Percentiles rank a stretch among this genome's conserved stretches.
These are phyloP conservation scores for Geotrichum europaeum DNA, from an alignment of 1,139 yeast species.

Conservation along the genomic window DNA sequence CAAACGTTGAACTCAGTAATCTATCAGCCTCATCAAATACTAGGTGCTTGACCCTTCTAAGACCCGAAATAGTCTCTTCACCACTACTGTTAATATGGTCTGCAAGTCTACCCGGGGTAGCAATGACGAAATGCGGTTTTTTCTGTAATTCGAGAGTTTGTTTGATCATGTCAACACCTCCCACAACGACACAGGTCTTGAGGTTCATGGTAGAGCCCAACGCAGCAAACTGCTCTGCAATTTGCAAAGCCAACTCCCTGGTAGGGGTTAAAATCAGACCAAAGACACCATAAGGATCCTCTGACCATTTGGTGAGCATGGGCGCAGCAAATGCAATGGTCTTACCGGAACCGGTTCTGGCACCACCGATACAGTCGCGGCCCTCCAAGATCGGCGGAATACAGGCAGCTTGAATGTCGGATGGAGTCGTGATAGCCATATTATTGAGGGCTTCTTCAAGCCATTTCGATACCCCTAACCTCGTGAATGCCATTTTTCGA, in stretches of 20 bases:
- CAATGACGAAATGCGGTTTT: slow-evolving; percentile 89
- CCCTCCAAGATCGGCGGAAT: slow-evolving; percentile 81
- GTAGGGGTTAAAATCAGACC: slow-evolving; percentile 92
- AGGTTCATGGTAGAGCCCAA: slow-evolving; percentile 86
- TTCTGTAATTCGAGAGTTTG: slow-evolving; percentile 78
- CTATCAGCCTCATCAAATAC: slow-evolving; percentile 98
- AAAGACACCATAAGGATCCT: slow-evolving; percentile 87
- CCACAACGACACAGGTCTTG: slow-evolving; percentile 74
- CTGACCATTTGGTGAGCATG: slow-evolving; percentile 89
- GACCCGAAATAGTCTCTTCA: slow-evolving; percentile 76
- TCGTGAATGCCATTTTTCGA: slow-evolving; percentile 41
- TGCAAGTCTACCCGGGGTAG: slow-evolving; percentile 96
- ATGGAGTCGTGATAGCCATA: slow-evolving; percentile 79
- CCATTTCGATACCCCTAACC: slow-evolving; percentile 81
- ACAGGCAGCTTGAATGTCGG: slow-evolving; percentile 81
- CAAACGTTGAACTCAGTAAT: slow-evolving; percentile 74
- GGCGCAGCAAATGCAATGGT: slow-evolving; percentile 97
- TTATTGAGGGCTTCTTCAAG: slow-evolving; percentile 70
- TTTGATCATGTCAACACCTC: slow-evolving; percentile 87
- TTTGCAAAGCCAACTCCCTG: slow-evolving; percentile 88
- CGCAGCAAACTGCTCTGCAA: slow-evolving; percentile 94
- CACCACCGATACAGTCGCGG: slow-evolving; percentile 94
- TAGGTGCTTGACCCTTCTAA: slow-evolving; percentile 67
- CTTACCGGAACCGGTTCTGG: slow-evolving; percentile 97
- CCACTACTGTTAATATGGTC: slow-evolving; percentile 87